Evolutionary conservation across 768 basidiomycete genomes (phyloP).

Genomic region (Trametes meyenii): DNA sequence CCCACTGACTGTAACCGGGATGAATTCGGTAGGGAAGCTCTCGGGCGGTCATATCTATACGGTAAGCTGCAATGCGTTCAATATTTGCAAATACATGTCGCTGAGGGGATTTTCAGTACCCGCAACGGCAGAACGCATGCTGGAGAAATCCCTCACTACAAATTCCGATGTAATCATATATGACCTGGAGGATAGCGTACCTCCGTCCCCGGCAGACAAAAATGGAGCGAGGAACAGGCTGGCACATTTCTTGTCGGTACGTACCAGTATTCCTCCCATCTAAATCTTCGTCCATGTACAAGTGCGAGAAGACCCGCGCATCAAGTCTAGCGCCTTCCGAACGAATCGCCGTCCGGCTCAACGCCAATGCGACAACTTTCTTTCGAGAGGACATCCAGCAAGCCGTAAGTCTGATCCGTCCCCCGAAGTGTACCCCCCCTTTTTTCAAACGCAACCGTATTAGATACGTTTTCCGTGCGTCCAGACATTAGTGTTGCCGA

Average conservation of each 20-base stretch:
- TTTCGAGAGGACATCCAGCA: constrained; percentile 65
- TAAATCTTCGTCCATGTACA: background rate
- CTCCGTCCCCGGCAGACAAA: constrained; percentile 62
- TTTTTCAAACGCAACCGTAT: background rate
- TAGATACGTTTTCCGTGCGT: constrained; percentile 53
- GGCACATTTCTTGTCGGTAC: constrained; percentile 56
- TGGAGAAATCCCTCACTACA: constrained; percentile 69
- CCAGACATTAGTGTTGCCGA: constrained; percentile 79
- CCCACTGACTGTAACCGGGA: background rate
- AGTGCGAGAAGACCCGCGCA: background rate
- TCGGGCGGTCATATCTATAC: constrained; percentile 8
- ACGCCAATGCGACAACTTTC: constrained; percentile 65
- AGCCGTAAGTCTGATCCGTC: constrained; percentile 47
- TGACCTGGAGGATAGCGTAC: constrained; percentile 87
- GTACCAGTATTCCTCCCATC: constrained; percentile 14
- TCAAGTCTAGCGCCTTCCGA: constrained; percentile 44
- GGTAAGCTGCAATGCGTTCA: background rate
- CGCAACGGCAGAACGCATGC: constrained; percentile 76
- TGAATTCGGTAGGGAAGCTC: background rate
- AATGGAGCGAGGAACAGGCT: constrained; percentile 58
- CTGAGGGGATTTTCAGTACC: constrained; percentile 54
- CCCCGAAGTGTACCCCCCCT: constrained; percentile 1
- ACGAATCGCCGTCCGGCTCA: constrained; percentile 72
- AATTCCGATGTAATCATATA: constrained; percentile 80
- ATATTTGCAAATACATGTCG: no score